Conservation (phyloP, 768 basidiomycete species). For the Kwoniella sp. region DNA sequence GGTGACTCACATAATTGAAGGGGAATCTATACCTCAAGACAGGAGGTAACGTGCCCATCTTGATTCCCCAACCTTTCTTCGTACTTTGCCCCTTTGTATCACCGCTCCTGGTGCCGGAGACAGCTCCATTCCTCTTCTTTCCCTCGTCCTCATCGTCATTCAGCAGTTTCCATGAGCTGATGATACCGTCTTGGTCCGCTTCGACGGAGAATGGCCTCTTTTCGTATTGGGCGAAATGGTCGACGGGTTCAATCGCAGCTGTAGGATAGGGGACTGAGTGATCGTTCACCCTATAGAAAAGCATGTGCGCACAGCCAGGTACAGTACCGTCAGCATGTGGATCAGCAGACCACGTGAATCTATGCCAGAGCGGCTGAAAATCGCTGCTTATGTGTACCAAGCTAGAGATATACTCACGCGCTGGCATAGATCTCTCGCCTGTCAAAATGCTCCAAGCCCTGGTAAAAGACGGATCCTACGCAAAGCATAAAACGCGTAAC, state of each 20-base stretch:
- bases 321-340: not conserved
- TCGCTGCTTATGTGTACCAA: not conserved
- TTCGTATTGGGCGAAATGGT: slow-evolving; percentile 40
- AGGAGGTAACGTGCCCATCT: slow-evolving; percentile 38
- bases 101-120: not conserved
- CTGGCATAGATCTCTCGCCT: slow-evolving; percentile 39
- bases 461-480: slow-evolving; percentile 31
- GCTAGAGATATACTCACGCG: slow-evolving; percentile 27
- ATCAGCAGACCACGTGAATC: too few species aligned
- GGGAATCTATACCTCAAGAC: slow-evolving; percentile 40
- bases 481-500: not conserved
- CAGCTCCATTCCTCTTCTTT: not conserved
- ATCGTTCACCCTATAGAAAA: slow-evolving; percentile 29
- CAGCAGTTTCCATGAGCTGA: slow-evolving; percentile 22
- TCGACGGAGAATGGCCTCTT: slow-evolving; percentile 30
- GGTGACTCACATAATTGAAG: slow-evolving; percentile 48
- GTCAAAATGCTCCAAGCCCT: slow-evolving; percentile 32
- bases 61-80: slow-evolving; percentile 19
- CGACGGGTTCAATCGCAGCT: slow-evolving; percentile 32
- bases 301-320: not conserved
- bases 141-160: slow-evolving; percentile 5
- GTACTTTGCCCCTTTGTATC: slow-evolving; percentile 1
- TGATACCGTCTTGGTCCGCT: slow-evolving; percentile 32
- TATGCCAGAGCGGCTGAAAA: too few species aligned
- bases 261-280: slow-evolving; percentile 45